Percentiles rank a stretch among this genome's conserved stretches.
These are phyloP conservation scores for Cylindrotheca closterium DNA, from an alignment of 108 stramenopile species.

Conservation along the genomic window DNA sequence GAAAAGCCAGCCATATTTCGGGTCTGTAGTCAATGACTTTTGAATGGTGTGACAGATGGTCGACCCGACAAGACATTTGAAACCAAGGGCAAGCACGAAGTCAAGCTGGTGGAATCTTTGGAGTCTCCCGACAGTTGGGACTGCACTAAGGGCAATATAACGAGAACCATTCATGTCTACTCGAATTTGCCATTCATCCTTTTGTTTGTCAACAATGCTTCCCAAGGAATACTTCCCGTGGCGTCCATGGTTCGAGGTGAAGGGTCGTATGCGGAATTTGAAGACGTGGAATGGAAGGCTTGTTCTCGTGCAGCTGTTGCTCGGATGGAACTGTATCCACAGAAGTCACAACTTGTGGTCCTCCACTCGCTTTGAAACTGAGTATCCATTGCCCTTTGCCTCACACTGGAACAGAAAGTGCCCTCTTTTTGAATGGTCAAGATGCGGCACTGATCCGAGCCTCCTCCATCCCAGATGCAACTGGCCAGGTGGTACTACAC, in stretches of 20 bases:
- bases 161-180: conserved; percentile 31
- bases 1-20: conserved; percentile 34
- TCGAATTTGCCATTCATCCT: conserved; percentile 37
- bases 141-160: conserved; percentile 22
- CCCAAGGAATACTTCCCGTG: conserved; percentile 18
- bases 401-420: too few relatives aligned
- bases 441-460: too few relatives aligned
- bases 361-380: conserved; percentile 1
- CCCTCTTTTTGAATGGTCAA: too few relatives aligned
- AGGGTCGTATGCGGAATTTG: conserved; percentile 32
- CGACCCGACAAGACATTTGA: conserved; percentile 19
- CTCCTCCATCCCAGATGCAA: too few relatives aligned
- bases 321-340: conserved; percentile 9
- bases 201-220: conserved; percentile 28
- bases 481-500: too few relatives aligned
- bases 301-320: conserved; percentile 29
- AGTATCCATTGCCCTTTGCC: too few relatives aligned
- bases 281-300: conserved; percentile 21
- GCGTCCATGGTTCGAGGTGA: conserved; percentile 17
- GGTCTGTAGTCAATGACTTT: conserved; percentile 39
- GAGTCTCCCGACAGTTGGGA: conserved; percentile 42
- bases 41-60: conserved; percentile 15
- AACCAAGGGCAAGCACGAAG: conserved; percentile 18
- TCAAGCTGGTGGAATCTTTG: conserved; percentile 37
- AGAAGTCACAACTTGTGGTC: conserved; percentile 4